Evolutionary conservation across 108 stramenopile genomes (phyloP).

Genomic region (Licmophora abbreviata): DNA sequence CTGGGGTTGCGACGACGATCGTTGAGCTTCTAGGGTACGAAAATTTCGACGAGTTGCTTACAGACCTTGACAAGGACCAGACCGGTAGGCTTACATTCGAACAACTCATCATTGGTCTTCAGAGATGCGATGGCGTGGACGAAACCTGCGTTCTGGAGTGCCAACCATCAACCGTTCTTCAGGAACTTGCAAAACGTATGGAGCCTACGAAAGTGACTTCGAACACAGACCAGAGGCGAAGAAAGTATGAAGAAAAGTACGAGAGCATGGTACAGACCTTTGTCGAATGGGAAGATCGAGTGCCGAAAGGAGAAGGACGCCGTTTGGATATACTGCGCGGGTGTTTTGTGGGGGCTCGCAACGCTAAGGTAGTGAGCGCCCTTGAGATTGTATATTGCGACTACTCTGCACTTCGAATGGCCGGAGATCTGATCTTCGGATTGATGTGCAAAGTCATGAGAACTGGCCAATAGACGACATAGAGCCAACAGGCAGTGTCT

Average conservation of each 20-base stretch:
- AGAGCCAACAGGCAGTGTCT: not conserved
- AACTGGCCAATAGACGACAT: not conserved
- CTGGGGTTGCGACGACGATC: slow-evolving; percentile 14
- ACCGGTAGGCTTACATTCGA: slow-evolving; percentile 24
- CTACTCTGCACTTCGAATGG: slow-evolving; percentile 62
- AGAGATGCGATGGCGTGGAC: slow-evolving; percentile 8
- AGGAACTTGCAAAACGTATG: not conserved
- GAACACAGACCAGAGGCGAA: slow-evolving; percentile 12
- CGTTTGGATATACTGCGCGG: slow-evolving; percentile 64
- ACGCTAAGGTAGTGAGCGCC: slow-evolving; percentile 56
- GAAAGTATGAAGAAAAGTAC: slow-evolving; percentile 46
- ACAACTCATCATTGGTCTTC: slow-evolving; percentile 27
- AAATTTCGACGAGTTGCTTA: slow-evolving; percentile 11
- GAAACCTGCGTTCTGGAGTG: slow-evolving; percentile 8
- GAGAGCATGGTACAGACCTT: slow-evolving; percentile 67
- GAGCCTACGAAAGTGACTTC: slow-evolving; percentile 1
- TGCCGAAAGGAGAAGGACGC: slow-evolving; percentile 37
- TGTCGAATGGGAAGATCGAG: slow-evolving; percentile 51
- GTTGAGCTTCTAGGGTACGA: slow-evolving; percentile 14
- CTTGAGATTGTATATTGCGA: slow-evolving; percentile 75
- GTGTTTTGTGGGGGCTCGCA: slow-evolving; percentile 72
- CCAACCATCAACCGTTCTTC: not conserved
- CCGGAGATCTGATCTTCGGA: slow-evolving; percentile 71
- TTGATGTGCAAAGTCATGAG: slow-evolving; percentile 45
- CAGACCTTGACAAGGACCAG: slow-evolving; percentile 7